Evolutionary conservation across 1,284 basidiomycete species (phyloP).

Genomic region (Sanghuangporus sanghuang): DNA sequence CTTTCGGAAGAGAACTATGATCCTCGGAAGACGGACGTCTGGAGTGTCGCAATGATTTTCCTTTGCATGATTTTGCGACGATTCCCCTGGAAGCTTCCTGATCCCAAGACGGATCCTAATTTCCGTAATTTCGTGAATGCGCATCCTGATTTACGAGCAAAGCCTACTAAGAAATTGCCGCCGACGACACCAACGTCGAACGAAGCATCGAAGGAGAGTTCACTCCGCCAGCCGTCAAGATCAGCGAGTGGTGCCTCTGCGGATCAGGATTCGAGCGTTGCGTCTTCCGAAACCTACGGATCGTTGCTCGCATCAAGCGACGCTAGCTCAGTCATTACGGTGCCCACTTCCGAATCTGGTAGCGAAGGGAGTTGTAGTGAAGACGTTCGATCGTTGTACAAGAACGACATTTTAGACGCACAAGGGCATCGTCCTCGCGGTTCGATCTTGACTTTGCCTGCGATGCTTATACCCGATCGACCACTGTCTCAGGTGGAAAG

Average conservation of each 20-base stretch:
- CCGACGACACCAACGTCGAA: background rate
- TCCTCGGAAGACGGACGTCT: slow-evolving; percentile 96
- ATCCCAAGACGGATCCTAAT: slow-evolving; percentile 88
- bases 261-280: slow-evolving; percentile 11
- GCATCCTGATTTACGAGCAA: slow-evolving; percentile 79
- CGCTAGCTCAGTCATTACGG: slow-evolving; percentile 15
- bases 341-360: slow-evolving; percentile 11
- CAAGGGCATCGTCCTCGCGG: slow-evolving; percentile 23
- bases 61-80: slow-evolving; percentile 97
- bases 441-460: slow-evolving; percentile 33
- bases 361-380: background rate
- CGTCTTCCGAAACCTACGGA: slow-evolving; percentile 10
- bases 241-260: slow-evolving; percentile 12
- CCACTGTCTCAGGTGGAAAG: slow-evolving; percentile 27
- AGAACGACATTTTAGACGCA: slow-evolving; percentile 21
- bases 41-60: slow-evolving; percentile 98
- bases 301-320: slow-evolving; percentile 17
- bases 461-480: slow-evolving; percentile 23
- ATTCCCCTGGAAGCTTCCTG: slow-evolving; percentile 99
- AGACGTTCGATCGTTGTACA: slow-evolving; percentile 17
- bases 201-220: slow-evolving; percentile 1
- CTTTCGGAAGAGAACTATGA: slow-evolving; percentile 79
- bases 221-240: slow-evolving; percentile 9
- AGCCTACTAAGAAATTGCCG: slow-evolving; percentile 31
- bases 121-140: slow-evolving; percentile 91